Evolutionary conservation across 805 yeast species (phyloP).

Genomic region (Candida quercuum): DNA sequence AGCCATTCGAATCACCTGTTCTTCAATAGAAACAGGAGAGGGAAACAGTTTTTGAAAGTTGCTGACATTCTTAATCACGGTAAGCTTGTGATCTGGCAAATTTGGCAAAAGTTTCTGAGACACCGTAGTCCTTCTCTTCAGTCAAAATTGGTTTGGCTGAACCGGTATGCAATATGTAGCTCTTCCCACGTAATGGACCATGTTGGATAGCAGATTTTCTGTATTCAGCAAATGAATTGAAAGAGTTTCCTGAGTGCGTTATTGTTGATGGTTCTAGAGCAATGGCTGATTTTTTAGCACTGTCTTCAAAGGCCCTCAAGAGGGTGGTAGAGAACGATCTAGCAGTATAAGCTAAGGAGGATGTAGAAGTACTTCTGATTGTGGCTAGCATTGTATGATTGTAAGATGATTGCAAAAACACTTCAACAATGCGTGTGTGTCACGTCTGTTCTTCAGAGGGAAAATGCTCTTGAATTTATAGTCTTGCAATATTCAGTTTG

Average conservation of each 20-base stretch:
- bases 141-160: constrained; percentile 13
- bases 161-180: constrained; percentile 6
- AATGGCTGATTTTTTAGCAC: constrained; percentile 18
- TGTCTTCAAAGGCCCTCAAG: constrained; percentile 13
- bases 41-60: no score
- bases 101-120: constrained; percentile 18
- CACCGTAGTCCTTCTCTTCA: constrained; percentile 21
- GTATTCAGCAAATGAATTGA: constrained; percentile 30
- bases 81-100: constrained; percentile 20
- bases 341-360: not conserved
- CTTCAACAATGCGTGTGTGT: no score
- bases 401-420: no score
- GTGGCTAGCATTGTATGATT: no score
- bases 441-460: no score
- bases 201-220: constrained; percentile 33
- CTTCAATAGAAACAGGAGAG: no score
- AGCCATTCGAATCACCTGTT: no score
- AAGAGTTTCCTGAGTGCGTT: constrained; percentile 26
- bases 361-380: not conserved
- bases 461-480: no score
- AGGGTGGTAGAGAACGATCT: constrained; percentile 7
- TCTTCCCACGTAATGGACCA: constrained; percentile 29
- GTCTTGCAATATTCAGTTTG: no score
- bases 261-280: constrained; percentile 9
- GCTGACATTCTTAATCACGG: constrained; percentile 15